These are phyloP conservation scores for Populus pruinosa DNA, from an alignment of 345 rosid species.

Conservation along the genomic window DNA sequence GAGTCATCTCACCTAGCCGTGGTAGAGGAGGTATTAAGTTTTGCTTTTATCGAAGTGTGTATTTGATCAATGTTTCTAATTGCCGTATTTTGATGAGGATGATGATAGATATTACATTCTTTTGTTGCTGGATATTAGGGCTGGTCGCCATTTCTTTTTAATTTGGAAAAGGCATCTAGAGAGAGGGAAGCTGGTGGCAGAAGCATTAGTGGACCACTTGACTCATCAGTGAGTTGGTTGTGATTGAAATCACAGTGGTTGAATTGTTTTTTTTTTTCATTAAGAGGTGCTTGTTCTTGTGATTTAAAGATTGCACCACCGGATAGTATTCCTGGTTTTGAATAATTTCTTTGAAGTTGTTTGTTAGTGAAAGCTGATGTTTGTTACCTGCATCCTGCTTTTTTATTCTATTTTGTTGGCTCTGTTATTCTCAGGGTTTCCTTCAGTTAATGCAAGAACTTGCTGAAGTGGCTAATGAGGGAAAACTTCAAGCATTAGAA, in stretches of 20 bases:
- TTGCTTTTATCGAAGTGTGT: background rate
- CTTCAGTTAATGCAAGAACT: slow-evolving; percentile 51
- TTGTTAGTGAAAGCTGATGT: background rate
- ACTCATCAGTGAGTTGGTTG: slow-evolving; percentile 34
- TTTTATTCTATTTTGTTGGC: slow-evolving; percentile 6
- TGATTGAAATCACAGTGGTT: background rate
- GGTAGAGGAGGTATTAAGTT: slow-evolving; percentile 47
- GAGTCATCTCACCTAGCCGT: slow-evolving; percentile 29
- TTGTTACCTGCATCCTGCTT: background rate
- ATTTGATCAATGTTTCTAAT: background rate
- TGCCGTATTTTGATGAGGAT: background rate
- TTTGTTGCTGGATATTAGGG: slow-evolving; percentile 34
- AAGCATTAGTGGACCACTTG: slow-evolving; percentile 32
- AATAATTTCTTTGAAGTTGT: background rate
- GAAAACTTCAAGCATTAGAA: slow-evolving; percentile 30
- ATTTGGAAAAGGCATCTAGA: slow-evolving; percentile 33
- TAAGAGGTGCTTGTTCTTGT: background rate
- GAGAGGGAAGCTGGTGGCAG: slow-evolving; percentile 35
- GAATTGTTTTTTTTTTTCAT: background rate
- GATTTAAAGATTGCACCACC: background rate
- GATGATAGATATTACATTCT: background rate
- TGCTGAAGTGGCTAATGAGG: slow-evolving; percentile 29
- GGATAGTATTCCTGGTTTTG: background rate
- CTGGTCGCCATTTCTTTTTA: slow-evolving; percentile 63
- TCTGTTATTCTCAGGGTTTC: slow-evolving; percentile 52